Base-by-base conservation (phyloP, 257 asterid species). In the Solanum chmielewskii region DNA sequence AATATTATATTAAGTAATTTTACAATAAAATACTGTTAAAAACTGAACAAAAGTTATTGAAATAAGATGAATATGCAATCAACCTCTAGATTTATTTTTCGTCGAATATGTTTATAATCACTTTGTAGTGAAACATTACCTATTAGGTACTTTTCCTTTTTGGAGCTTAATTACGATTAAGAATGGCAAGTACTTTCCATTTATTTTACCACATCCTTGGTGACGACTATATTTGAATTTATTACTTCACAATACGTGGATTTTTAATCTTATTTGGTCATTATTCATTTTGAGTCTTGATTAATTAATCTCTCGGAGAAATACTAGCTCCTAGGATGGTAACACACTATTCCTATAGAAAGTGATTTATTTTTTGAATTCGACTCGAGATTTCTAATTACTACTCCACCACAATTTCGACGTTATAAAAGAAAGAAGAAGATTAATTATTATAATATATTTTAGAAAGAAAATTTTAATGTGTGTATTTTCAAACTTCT, bases 351-450 rank as follows among this genome's bases (percentile, higher is more conserved):
- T 52, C 0, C 62, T 52, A 52, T 7, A 0, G 4, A 18, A 0
- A 0, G n/a, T 1, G 0, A 0, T 6, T 0, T 52, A 52, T 52
- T 52, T 52, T 52, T 18, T 18, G 4, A 18, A 6, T 18, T 52
- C 0, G 0, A 52, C 4, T 52, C n/a, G 2, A 52, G 11, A 52
- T 52, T 6, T 52, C 0, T 52, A 52, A 52, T 52, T 52, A 52
- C 10, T 18, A 2, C 18, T 16, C 3, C 69, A 23, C 7, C 2
- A 60, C 0, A 60, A 60, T 9, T 60, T 60, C n/a, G 7, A 23
- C 0, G 69, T 21, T 60, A 15, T 47, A 45, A 44, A 44, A 44
- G 23, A 52, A 49, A 49, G 9, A 49, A 49, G 52, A 45, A 45
- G 21, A 49, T 49, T 49, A 15, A 47, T 47, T 56, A 18, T 13